Conservation (phyloP, 257 asterid genomes). For the Primulina huaijiensis region DNA sequence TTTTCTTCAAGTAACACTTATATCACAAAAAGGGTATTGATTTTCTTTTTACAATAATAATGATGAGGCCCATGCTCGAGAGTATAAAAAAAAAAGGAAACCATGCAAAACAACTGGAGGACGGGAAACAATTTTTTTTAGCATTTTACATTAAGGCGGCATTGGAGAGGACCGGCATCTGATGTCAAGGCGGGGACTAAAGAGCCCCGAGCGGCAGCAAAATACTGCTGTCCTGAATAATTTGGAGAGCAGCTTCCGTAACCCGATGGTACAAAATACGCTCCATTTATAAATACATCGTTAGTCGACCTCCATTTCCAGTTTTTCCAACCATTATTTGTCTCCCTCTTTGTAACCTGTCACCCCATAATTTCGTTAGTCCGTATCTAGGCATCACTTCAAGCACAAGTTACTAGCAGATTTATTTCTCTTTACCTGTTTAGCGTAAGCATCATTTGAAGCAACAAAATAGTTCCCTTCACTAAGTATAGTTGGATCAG, state of each 20-base stretch:
- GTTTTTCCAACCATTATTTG: constrained; percentile 17
- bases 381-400: not conserved
- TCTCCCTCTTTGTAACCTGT: constrained; percentile 52
- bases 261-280: constrained; percentile 47
- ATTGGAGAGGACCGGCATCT: constrained; percentile 50
- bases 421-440: constrained; percentile 31
- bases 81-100: not conserved
- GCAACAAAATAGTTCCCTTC: constrained; percentile 51
- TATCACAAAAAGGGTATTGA: not conserved
- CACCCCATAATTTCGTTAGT: not conserved
- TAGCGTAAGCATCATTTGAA: constrained; percentile 26
- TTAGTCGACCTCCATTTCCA: constrained; percentile 54
- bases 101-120: not conserved
- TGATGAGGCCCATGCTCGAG: not conserved
- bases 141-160: constrained; percentile 27
- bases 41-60: not conserved
- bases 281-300: constrained; percentile 47
- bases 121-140: not conserved
- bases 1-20: not conserved
- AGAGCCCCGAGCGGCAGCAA: constrained; percentile 42
- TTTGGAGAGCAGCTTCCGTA: constrained; percentile 41
- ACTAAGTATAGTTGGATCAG: constrained; percentile 60
- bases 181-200: constrained; percentile 43
- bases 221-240: constrained; percentile 32
- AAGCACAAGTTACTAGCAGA: not conserved